Evolutionary conservation across 2,329 filamentous ascomycete genomes (phyloP).

Genomic region (Pseudonectria buxi): DNA sequence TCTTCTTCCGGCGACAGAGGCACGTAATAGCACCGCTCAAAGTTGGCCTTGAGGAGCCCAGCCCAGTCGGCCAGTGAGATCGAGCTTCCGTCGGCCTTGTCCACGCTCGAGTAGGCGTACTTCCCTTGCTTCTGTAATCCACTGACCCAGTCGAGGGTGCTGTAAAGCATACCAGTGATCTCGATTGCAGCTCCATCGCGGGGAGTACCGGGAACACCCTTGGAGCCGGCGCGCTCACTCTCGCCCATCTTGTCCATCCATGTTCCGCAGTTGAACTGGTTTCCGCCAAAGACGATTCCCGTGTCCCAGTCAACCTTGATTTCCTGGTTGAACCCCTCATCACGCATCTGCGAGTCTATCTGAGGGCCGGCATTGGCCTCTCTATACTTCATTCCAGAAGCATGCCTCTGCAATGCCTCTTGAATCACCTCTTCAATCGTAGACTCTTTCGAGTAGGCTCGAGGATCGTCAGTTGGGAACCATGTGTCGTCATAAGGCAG

Average conservation of each 20-base stretch:
- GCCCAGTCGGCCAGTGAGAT: conserved; percentile 79
- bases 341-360: conserved; percentile 88
- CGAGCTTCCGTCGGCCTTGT: conserved; percentile 48
- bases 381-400: conserved; percentile 80
- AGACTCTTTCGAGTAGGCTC: conserved; percentile 79
- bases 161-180: conserved; percentile 90
- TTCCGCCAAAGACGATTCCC: conserved; percentile 89
- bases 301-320: conserved; percentile 85
- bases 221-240: conserved; percentile 80
- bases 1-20: conserved; percentile 66
- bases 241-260: conserved; percentile 99
- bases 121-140: conserved; percentile 59
- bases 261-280: conserved; percentile 89
- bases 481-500: conserved; percentile 93
- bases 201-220: conserved; percentile 92
- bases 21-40: conserved; percentile 88
- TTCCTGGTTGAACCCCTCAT: conserved; percentile 86
- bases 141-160: conserved; percentile 74
- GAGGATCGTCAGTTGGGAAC: conserved; percentile 73
- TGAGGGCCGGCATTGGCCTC: conserved; percentile 88
- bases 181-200: conserved; percentile 93
- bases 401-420: conserved; percentile 87
- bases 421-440: conserved; percentile 86
- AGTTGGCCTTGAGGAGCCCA: conserved; percentile 69
- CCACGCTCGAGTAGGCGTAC: conserved; percentile 69